Evolutionary conservation across 352 stramenopile species (phyloP).

Genomic region (Phytophthora tubulina): DNA sequence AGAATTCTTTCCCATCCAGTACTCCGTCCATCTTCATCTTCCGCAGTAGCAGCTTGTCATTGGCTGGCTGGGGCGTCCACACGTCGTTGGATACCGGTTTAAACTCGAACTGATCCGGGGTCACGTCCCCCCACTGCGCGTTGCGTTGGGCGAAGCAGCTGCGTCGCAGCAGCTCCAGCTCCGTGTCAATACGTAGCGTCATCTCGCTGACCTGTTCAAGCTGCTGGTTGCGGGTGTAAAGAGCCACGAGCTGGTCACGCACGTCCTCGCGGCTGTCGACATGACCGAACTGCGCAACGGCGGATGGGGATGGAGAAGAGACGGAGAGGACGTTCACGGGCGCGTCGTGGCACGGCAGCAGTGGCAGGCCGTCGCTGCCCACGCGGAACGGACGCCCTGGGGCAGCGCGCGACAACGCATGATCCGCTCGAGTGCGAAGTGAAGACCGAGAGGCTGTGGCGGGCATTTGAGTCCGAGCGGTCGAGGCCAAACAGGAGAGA

Average conservation of each 20-base stretch:
- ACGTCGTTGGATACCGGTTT: conserved; percentile 22
- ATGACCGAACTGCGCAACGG: conserved; percentile 45
- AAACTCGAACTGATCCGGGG: conserved; percentile 63
- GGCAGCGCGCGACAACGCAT: conserved; percentile 16
- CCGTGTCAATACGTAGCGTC: conserved; percentile 81
- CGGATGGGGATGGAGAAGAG: background rate
- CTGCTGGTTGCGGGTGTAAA: conserved; percentile 55
- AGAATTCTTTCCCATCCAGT: conserved; percentile 21
- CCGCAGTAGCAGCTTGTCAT: conserved; percentile 48
- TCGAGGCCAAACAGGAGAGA: conserved; percentile 32
- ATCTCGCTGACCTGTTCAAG: conserved; percentile 57
- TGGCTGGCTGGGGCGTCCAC: conserved; percentile 57
- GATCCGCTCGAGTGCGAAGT: conserved; percentile 37
- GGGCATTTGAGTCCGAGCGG: conserved; percentile 25
- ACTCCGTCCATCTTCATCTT: conserved; percentile 50
- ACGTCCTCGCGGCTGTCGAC: conserved; percentile 40
- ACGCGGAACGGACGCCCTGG: conserved; percentile 35
- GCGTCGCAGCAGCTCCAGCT: conserved; percentile 76
- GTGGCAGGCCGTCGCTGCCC: conserved; percentile 41
- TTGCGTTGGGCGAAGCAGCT: conserved; percentile 85
- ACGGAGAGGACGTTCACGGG: conserved; percentile 15
- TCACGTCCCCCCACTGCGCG: conserved; percentile 62
- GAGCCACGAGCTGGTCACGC: conserved; percentile 50
- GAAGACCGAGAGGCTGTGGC: conserved; percentile 35
- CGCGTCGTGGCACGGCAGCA: conserved; percentile 41